Percentiles rank a stretch among this genome's conserved stretches.
Evolutionary conservation across 805 yeast species (phyloP).

Genomic region (Barnettozyma pratensis): DNA sequence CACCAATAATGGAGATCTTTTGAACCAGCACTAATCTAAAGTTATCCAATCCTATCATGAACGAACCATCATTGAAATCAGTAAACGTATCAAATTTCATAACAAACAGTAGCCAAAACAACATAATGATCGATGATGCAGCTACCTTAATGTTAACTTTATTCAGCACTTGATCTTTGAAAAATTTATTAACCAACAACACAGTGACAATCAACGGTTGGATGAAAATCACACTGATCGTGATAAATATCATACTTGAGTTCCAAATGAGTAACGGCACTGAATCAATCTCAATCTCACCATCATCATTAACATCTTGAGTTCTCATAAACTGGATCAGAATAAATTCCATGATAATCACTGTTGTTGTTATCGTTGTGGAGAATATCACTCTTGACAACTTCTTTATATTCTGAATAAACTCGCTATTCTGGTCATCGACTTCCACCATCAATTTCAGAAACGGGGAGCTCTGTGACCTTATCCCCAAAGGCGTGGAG

Average conservation of each 20-base stretch:
- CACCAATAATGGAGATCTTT: slow-evolving; percentile 22
- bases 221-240: slow-evolving; percentile 12
- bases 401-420: slow-evolving; percentile 6
- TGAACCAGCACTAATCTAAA: slow-evolving; percentile 13
- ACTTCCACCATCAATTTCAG: slow-evolving; percentile 7
- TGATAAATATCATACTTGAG: slow-evolving; percentile 2
- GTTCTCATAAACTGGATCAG: slow-evolving; percentile 16
- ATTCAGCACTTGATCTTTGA: slow-evolving; percentile 9
- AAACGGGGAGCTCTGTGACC: slow-evolving; percentile 8
- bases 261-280: slow-evolving; percentile 10
- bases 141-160: slow-evolving; percentile 7
- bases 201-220: slow-evolving; percentile 18
- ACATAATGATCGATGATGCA: slow-evolving; percentile 1
- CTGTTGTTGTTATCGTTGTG: slow-evolving; percentile 13
- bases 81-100: slow-evolving; percentile 18
- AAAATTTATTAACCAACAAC: slow-evolving; percentile 18
- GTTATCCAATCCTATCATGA: slow-evolving; percentile 5
- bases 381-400: slow-evolving; percentile 18
- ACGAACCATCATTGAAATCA: slow-evolving; percentile 13
- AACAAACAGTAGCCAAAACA: slow-evolving; percentile 18
- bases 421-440: slow-evolving; percentile 1
- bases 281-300: slow-evolving; percentile 1
- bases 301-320: slow-evolving; percentile 5
- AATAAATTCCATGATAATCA: slow-evolving; percentile 21
- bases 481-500: slow-evolving; percentile 7